Evolutionary conservation across 2,329 filamentous ascomycete genomes (phyloP).

Genomic region (Nigrospora osmanthi): DNA sequence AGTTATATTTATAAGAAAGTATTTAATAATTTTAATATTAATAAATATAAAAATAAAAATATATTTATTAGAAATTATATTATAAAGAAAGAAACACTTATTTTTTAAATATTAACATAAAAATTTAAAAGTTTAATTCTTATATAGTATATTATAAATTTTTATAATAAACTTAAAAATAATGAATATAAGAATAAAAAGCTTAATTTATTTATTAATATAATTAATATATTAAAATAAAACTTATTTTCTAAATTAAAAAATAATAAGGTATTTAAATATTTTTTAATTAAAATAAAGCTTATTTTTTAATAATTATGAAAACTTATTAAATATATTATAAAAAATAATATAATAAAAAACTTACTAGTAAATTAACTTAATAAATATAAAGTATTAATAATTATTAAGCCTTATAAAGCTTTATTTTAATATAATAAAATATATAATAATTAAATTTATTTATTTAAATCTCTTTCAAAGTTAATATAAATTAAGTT

Average conservation of each 20-base stretch:
- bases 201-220: background rate
- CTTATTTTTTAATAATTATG: too few relatives aligned
- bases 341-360: too few relatives aligned
- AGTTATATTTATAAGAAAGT: too few relatives aligned
- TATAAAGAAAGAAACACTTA: background rate
- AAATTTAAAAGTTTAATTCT: background rate
- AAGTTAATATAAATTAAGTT: background rate
- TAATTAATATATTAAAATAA: background rate
- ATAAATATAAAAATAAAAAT: too few relatives aligned
- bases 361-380: background rate
- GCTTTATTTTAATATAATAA: background rate
- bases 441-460: background rate
- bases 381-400: background rate
- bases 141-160: background rate
- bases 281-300: too few relatives aligned
- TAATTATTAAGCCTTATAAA: background rate
- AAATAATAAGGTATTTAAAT: background rate
- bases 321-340: too few relatives aligned
- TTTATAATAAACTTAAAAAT: too few relatives aligned
- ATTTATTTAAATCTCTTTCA: background rate
- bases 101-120: background rate
- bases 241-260: background rate
- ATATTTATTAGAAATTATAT: background rate
- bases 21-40: too few relatives aligned
- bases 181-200: background rate